Evolutionary conservation across 2,329 filamentous ascomycete genomes (phyloP), one percentile per base, ranked within the genome.

Genomic region (Apiospora sp.): DNA sequence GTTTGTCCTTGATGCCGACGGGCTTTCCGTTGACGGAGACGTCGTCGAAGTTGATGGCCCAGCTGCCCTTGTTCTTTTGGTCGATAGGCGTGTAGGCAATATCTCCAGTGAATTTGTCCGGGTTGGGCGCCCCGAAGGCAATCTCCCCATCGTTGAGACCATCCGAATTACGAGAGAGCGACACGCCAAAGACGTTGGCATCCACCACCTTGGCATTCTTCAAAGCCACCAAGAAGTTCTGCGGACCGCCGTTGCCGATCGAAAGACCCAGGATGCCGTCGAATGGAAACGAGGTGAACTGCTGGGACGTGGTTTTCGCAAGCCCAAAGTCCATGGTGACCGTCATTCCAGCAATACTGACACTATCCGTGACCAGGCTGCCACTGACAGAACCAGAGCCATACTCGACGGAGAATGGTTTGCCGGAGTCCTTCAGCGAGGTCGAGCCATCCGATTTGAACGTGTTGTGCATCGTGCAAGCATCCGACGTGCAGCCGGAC

Each of bases 241-340:
- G 89, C 6, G 88, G 87, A 48, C 84, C 85, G 3, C 88, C 88
- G 14, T 86, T 84, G 74, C 87, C 88, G 77, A 92, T 91, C 22
- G 93, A 92, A 34, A 97, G 84, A 4, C 94, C 95, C 3, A 98
- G 84, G 68, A 98, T 97, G 34, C 95, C 95, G 80, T 98, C 95
- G 82, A 97, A 95, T 1, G 94, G 92, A 77, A 96, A 97, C 70
- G 89, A 88, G 41, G 85, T 83, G 81, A 98, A 97, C 75, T 96
- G 91, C 70, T 90, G 83, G 0, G 93, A 94, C 1, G 93, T 93
- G 34, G 87, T 87, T 46, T 88, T 89, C 30, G 93, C 94, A 73
- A 95, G 83, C 5, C 95, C 95, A 78, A 98, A 93, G 3, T 89
- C 85, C 77, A 94, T 87, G 1, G 87, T 81, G 19, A 94, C 79